phyloP scores from a whole-genome alignment of 192 early-diverging fungal genomes.

The Umbelopsis sp. region DNA sequence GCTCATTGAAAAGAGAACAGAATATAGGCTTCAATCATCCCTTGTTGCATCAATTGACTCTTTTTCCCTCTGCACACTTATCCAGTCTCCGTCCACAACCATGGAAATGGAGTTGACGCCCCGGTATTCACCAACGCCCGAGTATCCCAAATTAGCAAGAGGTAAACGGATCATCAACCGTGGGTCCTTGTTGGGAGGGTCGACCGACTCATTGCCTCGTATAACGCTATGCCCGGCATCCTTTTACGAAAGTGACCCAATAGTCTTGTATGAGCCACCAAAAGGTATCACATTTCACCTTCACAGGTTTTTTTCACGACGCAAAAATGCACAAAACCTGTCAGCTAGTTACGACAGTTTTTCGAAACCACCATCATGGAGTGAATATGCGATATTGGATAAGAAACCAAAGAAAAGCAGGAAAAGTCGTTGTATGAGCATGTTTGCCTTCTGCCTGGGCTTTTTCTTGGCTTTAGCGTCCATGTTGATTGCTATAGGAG shows the following conservation, averaged over 20 bases:
- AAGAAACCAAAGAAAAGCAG: not conserved
- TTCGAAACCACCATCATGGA: slow-evolving; percentile 13
- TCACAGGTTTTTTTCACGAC: not conserved
- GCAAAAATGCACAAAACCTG: not conserved
- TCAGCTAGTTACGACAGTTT: slow-evolving; percentile 8
- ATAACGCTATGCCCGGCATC: slow-evolving; percentile 12
- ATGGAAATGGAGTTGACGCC: not conserved
- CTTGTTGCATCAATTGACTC: too few relatives aligned
- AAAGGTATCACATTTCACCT: not conserved
- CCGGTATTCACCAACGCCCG: not conserved
- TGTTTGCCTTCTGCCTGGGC: not conserved
- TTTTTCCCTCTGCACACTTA: too few relatives aligned
- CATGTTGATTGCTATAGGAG: not conserved
- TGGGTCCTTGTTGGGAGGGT: not conserved
- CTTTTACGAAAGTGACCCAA: slow-evolving; percentile 12
- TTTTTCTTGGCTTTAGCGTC: not conserved
- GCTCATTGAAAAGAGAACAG: too few relatives aligned
- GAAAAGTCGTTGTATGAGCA: not conserved
- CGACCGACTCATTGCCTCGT: slow-evolving; percentile 5
- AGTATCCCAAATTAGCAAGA: not conserved
- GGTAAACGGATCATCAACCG: not conserved
- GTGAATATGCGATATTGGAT: not conserved
- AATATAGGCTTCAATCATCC: too few relatives aligned
- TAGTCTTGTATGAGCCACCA: not conserved
- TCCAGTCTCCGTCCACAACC: too few relatives aligned